Base-by-base conservation (phyloP, 2,329 filamentous ascomycete genomes). In the Cercospora sojina region DNA sequence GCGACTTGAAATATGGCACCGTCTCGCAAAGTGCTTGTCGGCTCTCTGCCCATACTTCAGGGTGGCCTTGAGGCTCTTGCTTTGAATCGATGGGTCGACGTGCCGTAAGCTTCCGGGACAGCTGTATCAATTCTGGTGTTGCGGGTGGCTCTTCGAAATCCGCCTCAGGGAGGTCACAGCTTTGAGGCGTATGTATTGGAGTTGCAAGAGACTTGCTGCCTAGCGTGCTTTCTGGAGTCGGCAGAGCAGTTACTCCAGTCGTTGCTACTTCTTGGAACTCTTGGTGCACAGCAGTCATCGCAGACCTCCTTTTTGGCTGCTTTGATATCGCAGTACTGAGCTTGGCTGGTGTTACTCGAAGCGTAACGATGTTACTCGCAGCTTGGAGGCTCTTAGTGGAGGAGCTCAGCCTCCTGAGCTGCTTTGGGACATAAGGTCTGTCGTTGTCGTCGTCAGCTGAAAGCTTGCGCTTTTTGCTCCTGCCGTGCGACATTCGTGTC, bases 21-120 rank as follows among this genome's bases (percentile, higher is more conserved):
- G 87, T 83, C 71, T 91, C 87, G 69, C 86, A 90, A 0, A 92
- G 78, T 13, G 84, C 84, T 65, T 87, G 85, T 3, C 89, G 83
- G 38, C 78, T 80, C 5, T 85, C 79, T 0, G 87, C 82, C 86
- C 86, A 90, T 0, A 87, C 83, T 10, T 79, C 76, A 6, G 86
- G 86, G 18, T 75, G 65, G 18, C 76, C 75, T 18, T 62, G 56
- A 6, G 82, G 77, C 4, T 71, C 57, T 6, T 78, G 77, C 64
- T 79, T 79, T 8, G 53, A 53, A 1, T n/a, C 62, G 13, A 77
- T 29, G 5, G 75, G 71, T 25, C 71, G 53, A 20, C 74, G 68
- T 23, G 66, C 31, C 4, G 70, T 75, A n/a, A 79, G 64, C 31
- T 69, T 70, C 13, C 56, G 63, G 0, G 75, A 74, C 3, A 76